Evolutionary conservation across 1,139 yeast species (phyloP), one percentile per base, ranked within the genome.

Genomic region (Saccharomyces hybrid): DNA sequence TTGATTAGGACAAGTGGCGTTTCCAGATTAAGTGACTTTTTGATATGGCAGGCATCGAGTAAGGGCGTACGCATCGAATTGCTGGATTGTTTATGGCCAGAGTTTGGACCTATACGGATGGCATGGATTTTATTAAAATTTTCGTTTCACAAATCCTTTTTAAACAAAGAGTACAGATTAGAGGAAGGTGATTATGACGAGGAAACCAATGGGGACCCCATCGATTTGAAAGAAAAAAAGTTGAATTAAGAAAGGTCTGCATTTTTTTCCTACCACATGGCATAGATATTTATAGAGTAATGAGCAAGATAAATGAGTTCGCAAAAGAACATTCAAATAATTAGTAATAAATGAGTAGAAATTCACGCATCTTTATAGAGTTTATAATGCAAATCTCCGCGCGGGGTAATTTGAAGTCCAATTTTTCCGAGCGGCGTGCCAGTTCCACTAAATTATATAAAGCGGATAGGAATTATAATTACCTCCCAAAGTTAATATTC

Each of bases 1-100:
- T 72, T 93, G 63, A 77, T 93, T 23, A 78, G 99, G 61, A 91
- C 98, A 0, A 84, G 95, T 51, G 97, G 96, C 3, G 93, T 93
- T 8, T 78, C 80, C 57, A 75, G 99, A 61, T 74, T 93, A 51
- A 87, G 96, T 60, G 99, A 93, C 72, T 93, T 91, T 68, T 74
- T 93, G 73, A 75, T 93, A 54, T 93, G 99, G 99, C 93, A 88
- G 68, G 70, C 65, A 3, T 67, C 81, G 54, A 79, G 81, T 57
- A 84, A 79, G 48, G 78, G 79, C 32, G 87, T 95, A 59, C 78
- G 81, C 16, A 78, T 93, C 31, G 96, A 88, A 62, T 82, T 93
- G 59, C 73, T 84, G 28, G 83, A 84, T 55, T 79, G 82, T 47
- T 74, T 90, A 57, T 93, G 99, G 99, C 99, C 99, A 1, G 96